Evolutionary conservation across 2,329 filamentous ascomycete species (phyloP), one percentile per base, ranked within the genome.

Genomic region (Incumbomyces delicatus): DNA sequence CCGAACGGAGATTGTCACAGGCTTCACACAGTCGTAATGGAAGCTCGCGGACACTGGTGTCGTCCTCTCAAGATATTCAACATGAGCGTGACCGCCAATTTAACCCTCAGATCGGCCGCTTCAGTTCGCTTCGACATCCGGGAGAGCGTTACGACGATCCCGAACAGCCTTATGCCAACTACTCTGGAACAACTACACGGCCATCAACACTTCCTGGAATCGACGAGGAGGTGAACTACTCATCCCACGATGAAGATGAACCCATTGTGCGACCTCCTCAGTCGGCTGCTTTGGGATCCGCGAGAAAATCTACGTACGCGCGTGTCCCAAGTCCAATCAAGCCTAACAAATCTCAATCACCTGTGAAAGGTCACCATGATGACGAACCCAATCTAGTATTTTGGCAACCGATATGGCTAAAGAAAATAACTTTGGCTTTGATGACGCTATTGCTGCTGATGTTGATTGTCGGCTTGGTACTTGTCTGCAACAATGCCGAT

Each of bases 351-450:
- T 33, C 27, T 40, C 41, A 39, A 17, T 18, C 17, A n/a, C 31
- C 20, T 7, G 8, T 5, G 22, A 10, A 7, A 6, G 12, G 20
- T 18, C 32, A 33, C 13, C 42, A 36, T n/a, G 16, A 34, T 13
- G 11, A 42, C 22, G 49, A 31, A 35, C 48, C 52, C 6, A 36
- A 44, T 6, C 50, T 50, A 30, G 44, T 40, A 2, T 33, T 56
- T 12, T 57, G 55, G 55, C 56, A 53, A 34, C 55, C 53, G 20
- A 43, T 53, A 20, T 57, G 55, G 55, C 38, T 57, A 35, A 48
- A 44, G 39, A 49, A 51, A 34, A 42, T 47, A 46, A 31, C 52
- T 20, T 41, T 57, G 32, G 50, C 36, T 14, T 41, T 53, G 16
- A 53, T 57, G 32, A 49, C 50, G 3, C 12, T 51, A 2, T 35